Conservation (phyloP, 768 basidiomycete genomes). For the Jaapia argillacea region DNA sequence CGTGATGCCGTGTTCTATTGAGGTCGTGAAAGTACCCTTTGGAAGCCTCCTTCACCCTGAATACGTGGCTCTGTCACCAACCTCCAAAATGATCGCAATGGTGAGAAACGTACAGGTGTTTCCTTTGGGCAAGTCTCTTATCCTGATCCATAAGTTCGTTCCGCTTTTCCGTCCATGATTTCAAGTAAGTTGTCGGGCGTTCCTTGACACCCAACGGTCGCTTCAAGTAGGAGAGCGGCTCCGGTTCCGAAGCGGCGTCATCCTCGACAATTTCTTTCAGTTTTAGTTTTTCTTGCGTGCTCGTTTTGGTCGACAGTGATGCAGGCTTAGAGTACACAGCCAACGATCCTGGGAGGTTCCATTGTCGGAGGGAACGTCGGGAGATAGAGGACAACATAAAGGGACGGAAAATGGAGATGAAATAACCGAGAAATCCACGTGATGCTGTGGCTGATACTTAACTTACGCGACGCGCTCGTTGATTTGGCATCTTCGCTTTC, state of each 20-base stretch:
- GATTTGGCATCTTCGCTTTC: neutral
- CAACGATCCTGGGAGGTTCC: no score
- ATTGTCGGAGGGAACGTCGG: no score
- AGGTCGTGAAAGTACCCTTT: slow-evolving; percentile 88
- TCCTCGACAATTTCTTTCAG: no score
- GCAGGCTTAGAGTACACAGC: no score
- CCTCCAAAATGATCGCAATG: slow-evolving; percentile 1
- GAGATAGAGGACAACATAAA: no score
- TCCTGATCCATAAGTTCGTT: slow-evolving; percentile 68
- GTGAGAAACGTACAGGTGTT: slow-evolving; percentile 35
- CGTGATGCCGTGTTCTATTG: slow-evolving; percentile 69
- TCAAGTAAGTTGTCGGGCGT: slow-evolving; percentile 48
- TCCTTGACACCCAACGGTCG: slow-evolving; percentile 73
- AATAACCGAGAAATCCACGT: no score
- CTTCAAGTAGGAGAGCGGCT: slow-evolving; percentile 28
- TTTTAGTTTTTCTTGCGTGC: no score
- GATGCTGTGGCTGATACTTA: no score
- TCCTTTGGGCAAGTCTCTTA: slow-evolving; percentile 57
- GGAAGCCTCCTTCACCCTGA: slow-evolving; percentile 49
- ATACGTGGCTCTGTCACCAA: slow-evolving; percentile 14
- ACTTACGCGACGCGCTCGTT: no score
- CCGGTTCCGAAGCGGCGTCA: no score
- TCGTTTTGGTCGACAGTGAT: no score
- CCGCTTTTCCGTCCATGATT: slow-evolving; percentile 49
- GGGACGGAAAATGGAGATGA: no score